A percentile compares a stretch with the other conserved stretches of the same genome.
phyloP scores from a whole-genome alignment of 164 flowering plant genomes.

The Tinospora cordifolia region DNA sequence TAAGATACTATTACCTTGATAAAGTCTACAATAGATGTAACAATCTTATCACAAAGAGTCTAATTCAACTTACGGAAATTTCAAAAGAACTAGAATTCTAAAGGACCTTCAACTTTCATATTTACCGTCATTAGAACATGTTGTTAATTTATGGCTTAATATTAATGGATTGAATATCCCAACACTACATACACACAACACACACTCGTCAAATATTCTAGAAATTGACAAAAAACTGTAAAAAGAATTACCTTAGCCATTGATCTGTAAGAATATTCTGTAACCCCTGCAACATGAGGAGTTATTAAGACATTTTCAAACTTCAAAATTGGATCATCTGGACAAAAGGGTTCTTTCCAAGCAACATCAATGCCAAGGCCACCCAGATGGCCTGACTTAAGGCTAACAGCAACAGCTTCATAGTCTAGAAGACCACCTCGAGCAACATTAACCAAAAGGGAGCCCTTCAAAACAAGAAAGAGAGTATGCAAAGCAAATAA shows the following conservation, averaged over 20 bases:
- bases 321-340: constrained; percentile 65
- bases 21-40: background rate
- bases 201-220: background rate
- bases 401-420: constrained; percentile 44
- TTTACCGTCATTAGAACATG: background rate
- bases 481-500: background rate
- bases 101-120: background rate
- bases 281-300: constrained; percentile 90
- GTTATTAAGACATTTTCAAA: constrained; percentile 71
- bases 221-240: background rate
- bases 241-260: constrained; percentile 71
- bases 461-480: constrained; percentile 41
- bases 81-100: background rate
- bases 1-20: background rate
- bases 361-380: constrained; percentile 90
- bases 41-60: background rate
- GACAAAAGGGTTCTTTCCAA: constrained; percentile 95
- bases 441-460: constrained; percentile 72
- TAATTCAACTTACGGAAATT: background rate
- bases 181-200: background rate
- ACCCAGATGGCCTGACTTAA: constrained; percentile 76
- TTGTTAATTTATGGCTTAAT: background rate
- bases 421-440: constrained; percentile 84
- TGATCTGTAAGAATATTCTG: constrained; percentile 63
- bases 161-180: too few relatives aligned